Percentiles rank a stretch among this genome's conserved stretches.
These are phyloP conservation scores for Bremia lactucae DNA, from an alignment of 352 stramenopile genomes.

Conservation along the genomic window DNA sequence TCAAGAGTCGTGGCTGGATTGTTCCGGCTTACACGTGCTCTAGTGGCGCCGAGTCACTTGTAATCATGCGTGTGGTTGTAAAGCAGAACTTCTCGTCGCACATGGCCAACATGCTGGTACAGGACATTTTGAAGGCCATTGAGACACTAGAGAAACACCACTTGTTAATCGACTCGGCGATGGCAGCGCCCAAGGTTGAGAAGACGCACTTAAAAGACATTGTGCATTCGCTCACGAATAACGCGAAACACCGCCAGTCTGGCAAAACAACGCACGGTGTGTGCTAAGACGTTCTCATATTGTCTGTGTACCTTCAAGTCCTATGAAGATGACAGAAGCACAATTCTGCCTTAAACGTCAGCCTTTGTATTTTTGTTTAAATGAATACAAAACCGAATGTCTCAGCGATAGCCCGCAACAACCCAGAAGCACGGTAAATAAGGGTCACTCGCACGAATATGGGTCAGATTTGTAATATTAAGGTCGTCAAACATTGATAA, in stretches of 20 bases:
- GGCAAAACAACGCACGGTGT: slow-evolving; percentile 72
- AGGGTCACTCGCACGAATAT: too few relatives aligned
- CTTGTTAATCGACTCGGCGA: slow-evolving; percentile 57
- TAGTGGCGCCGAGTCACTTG: slow-evolving; percentile 62
- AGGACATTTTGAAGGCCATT: slow-evolving; percentile 81
- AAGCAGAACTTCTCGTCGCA: slow-evolving; percentile 86
- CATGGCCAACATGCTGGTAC: slow-evolving; percentile 84
- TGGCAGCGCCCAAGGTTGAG: slow-evolving; percentile 70
- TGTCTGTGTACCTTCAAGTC: too few relatives aligned
- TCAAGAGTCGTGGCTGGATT: slow-evolving; percentile 83
- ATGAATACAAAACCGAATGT: too few relatives aligned
- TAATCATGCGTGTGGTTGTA: slow-evolving; percentile 86
- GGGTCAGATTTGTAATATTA: too few relatives aligned
- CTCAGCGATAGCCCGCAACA: too few relatives aligned
- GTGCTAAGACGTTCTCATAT: slow-evolving; percentile 39
- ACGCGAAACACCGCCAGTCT: slow-evolving; percentile 66
- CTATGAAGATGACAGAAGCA: too few relatives aligned
- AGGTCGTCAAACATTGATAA: too few relatives aligned
- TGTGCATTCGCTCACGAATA: slow-evolving; percentile 53
- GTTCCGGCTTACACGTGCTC: slow-evolving; percentile 86
- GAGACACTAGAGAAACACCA: slow-evolving; percentile 71
- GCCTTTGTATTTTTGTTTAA: too few relatives aligned
- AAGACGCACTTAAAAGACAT: slow-evolving; percentile 58
- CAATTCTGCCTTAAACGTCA: too few relatives aligned
- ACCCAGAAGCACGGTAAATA: too few relatives aligned